Conservation (phyloP, 768 basidiomycete genomes). For the Amanita thiersii region DNA sequence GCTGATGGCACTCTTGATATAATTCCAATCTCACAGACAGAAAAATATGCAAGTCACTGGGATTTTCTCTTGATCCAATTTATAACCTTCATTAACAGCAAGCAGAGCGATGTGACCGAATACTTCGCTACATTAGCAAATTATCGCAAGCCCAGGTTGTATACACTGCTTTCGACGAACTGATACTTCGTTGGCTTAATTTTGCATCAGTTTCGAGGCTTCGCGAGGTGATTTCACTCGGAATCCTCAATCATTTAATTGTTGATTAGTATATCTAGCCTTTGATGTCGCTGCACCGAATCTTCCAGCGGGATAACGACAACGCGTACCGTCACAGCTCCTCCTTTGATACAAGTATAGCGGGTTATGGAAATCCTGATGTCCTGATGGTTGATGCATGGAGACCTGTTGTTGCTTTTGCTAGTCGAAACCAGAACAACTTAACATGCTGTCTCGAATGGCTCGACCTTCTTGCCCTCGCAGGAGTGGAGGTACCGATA, state of each 20-base stretch:
- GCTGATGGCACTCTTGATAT: constrained; percentile 1
- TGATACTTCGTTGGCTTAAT: constrained; percentile 56
- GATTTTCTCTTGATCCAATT: background rate
- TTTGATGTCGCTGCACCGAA: constrained; percentile 42
- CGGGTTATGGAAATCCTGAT: constrained; percentile 19
- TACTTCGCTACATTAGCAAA: constrained; percentile 45
- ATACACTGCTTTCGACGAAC: constrained; percentile 49
- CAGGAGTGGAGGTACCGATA: constrained; percentile 57
- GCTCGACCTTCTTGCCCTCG: constrained; percentile 52
- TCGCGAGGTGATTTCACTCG: background rate
- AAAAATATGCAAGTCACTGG: constrained; percentile 10
- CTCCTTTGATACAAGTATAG: constrained; percentile 20
- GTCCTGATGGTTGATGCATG: constrained; percentile 41
- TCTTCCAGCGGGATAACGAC: constrained; percentile 51
- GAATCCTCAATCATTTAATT: background rate
- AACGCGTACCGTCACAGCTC: constrained; percentile 29
- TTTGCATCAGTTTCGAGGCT: constrained; percentile 20
- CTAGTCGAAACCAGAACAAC: constrained; percentile 31
- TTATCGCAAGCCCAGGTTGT: constrained; percentile 43
- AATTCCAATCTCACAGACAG: background rate
- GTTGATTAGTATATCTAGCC: constrained; percentile 25
- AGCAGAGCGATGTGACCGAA: constrained; percentile 26
- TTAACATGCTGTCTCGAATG: constrained; percentile 44
- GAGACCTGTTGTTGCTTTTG: constrained; percentile 36
- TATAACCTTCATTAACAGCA: constrained; percentile 3